Percentiles rank a stretch among this genome's conserved stretches.
Conservation (phyloP, 129 eudicot genomes). For the Centella asiatica region DNA sequence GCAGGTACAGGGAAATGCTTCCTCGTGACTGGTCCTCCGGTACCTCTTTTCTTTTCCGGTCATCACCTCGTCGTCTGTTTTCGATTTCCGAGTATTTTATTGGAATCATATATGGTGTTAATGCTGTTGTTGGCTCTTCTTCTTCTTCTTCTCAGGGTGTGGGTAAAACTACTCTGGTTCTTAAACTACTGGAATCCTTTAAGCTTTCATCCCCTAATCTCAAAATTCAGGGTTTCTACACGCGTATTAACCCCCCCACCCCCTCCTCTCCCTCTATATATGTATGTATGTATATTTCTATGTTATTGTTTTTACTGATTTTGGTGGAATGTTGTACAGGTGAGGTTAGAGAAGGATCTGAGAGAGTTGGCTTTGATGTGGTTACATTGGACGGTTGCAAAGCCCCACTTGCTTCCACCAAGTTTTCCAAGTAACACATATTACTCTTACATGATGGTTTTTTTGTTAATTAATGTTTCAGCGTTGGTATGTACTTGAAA, state of each 20-base stretch:
- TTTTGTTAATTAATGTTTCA: background rate
- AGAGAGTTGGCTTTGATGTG: slow-evolving; percentile 89
- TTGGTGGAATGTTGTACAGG: slow-evolving; percentile 20
- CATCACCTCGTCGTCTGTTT: background rate
- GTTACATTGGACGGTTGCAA: slow-evolving; percentile 63
- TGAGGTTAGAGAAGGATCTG: slow-evolving; percentile 64
- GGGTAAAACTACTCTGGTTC: slow-evolving; percentile 74
- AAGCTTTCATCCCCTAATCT: slow-evolving; percentile 54
- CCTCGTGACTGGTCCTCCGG: slow-evolving; percentile 75
- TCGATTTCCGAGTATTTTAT: too few relatives aligned
- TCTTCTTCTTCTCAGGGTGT: slow-evolving; percentile 68
- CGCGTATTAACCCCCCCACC: slow-evolving; percentile 30
- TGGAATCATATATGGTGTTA: background rate
- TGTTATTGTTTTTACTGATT: background rate
- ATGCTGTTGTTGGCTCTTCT: background rate
- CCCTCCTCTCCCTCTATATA: background rate
- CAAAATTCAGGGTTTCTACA: slow-evolving; percentile 76
- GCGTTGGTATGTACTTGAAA: too few relatives aligned
- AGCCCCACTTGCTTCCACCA: slow-evolving; percentile 57
- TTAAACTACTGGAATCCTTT: slow-evolving; percentile 55
- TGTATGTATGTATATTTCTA: background rate
- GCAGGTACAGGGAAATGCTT: slow-evolving; percentile 50
- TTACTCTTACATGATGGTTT: background rate
- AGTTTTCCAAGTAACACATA: slow-evolving; percentile 29
- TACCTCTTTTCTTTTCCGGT: slow-evolving; percentile 8